A percentile compares a stretch with the other conserved stretches of the same genome.
Conservation (phyloP, 257 asterid species). For the Catharanthus roseus region DNA sequence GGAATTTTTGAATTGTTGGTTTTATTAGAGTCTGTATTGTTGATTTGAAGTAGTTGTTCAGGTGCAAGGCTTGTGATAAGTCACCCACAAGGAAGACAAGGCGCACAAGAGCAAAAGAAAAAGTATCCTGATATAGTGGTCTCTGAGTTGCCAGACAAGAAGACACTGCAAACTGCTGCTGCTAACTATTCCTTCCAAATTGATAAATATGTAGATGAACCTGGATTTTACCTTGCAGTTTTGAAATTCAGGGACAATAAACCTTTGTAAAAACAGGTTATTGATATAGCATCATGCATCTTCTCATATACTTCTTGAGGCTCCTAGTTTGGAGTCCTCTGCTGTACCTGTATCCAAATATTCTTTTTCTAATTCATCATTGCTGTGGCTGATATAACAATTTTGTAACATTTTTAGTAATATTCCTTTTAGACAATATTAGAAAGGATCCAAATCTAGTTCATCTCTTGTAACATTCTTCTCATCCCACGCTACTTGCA, state of each 20-base stretch:
- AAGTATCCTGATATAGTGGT: constrained; percentile 60
- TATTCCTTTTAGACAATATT: too few species aligned
- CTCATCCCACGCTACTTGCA: too few species aligned
- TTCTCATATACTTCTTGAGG: background rate
- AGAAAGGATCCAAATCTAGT: too few species aligned
- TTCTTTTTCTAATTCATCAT: too few species aligned
- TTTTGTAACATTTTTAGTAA: too few species aligned
- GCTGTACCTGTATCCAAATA: too few species aligned
- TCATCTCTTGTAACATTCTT: too few species aligned
- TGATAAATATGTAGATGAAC: constrained; percentile 54
- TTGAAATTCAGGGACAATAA: constrained; percentile 19
- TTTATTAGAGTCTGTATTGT: background rate
- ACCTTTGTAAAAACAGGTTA: background rate
- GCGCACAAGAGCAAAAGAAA: constrained; percentile 46
- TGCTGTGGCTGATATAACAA: too few species aligned
- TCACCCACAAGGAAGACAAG: constrained; percentile 67
- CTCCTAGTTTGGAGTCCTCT: background rate
- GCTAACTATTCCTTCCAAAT: constrained; percentile 45
- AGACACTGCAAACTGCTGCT: constrained; percentile 31
- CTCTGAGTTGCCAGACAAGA: constrained; percentile 53
- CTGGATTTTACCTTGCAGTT: constrained; percentile 51
- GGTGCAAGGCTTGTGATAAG: constrained; percentile 87
- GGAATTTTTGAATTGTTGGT: background rate
- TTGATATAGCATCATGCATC: too few species aligned
- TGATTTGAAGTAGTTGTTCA: constrained; percentile 14